Evolutionary conservation across 2,329 filamentous ascomycete species (phyloP), one percentile per base, ranked within the genome.

Genomic region (Fusarium nodosum): DNA sequence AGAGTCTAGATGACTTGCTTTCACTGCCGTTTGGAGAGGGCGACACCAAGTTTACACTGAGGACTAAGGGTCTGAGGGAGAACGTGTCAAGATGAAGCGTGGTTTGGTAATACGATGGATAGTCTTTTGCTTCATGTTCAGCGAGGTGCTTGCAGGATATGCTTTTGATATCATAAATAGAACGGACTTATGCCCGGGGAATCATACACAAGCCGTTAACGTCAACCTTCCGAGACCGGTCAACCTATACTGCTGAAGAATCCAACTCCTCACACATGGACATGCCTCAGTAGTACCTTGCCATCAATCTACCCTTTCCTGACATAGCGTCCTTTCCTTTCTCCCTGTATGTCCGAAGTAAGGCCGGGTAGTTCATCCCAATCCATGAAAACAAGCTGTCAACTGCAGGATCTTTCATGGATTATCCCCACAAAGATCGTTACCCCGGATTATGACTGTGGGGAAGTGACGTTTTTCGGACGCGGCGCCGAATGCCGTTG

Each of bases 11-110:
- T 16, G 70, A 73, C 22, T 60, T 65, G 3, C 59, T 83, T 11
- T 69, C 75, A 2, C 63, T 86, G 30, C 84, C 84, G 5, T 88
- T 88, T 76, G 81, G 78, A 0, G 83, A 84, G 41, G 76, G 72
- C 2, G 80, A 81, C 46, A 76, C 79, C 4, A 86, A 82, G 70
- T 79, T 88, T 53, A 86, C 84, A 7, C 69, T 88, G 34, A 77
- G 87, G 59, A 88, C 87, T 0, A 88, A 87, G 74, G 87, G 86
- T 0, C 60, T 88, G 72, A 80, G 86, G 41, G 86, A 88, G 76
- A 82, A 84, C 63, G 76, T 82, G 16, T 77, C 72, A 1, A 67
- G 68, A 39, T 74, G 52, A 71, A 34, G 5, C 8, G 8, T 22
- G 5, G 16, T 22, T 48, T 10, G 18, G n/a, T 28, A 28, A 10